Percentiles rank a stretch among this genome's conserved stretches.
Evolutionary conservation across 164 flowering plant genomes (phyloP).

Genomic region (Malania oleifera): DNA sequence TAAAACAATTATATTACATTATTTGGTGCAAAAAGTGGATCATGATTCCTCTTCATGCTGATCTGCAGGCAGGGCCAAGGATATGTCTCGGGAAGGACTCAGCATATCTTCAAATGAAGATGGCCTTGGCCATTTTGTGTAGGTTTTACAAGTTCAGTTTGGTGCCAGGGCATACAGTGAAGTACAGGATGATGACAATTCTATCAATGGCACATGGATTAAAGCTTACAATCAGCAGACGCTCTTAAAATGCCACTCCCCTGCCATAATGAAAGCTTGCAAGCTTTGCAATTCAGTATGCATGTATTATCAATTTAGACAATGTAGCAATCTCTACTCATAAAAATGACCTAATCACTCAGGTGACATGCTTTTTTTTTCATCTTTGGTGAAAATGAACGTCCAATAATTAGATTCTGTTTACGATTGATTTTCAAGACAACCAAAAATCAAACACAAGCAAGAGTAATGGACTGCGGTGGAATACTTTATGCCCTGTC

Average conservation of each 20-base stretch:
- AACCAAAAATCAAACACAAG: no score
- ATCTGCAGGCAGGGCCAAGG: constrained; percentile 86
- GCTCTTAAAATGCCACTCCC: constrained; percentile 17
- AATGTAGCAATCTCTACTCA: no score
- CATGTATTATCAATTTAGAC: no score
- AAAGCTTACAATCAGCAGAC: constrained; percentile 45
- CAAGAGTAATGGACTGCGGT: no score
- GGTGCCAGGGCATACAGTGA: constrained; percentile 56
- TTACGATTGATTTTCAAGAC: no score
- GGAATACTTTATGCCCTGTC: no score
- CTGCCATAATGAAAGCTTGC: no score
- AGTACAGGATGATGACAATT: constrained; percentile 89
- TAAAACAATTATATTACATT: not conserved
- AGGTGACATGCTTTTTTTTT: no score
- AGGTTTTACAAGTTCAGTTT: constrained; percentile 64
- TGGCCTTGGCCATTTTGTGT: constrained; percentile 80
- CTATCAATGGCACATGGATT: constrained; percentile 81
- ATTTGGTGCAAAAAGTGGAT: not conserved
- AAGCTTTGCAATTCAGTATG: no score
- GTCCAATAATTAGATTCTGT: no score
- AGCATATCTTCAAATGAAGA: constrained; percentile 94
- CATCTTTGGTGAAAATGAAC: no score
- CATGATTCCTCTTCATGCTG: constrained; percentile 8
- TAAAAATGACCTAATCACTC: no score
- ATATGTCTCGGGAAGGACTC: constrained; percentile 96